Evolutionary conservation across 169 alveolate genomes (phyloP), one percentile per base, ranked within the genome.

Genomic region (Plasmodium knowlesi): DNA sequence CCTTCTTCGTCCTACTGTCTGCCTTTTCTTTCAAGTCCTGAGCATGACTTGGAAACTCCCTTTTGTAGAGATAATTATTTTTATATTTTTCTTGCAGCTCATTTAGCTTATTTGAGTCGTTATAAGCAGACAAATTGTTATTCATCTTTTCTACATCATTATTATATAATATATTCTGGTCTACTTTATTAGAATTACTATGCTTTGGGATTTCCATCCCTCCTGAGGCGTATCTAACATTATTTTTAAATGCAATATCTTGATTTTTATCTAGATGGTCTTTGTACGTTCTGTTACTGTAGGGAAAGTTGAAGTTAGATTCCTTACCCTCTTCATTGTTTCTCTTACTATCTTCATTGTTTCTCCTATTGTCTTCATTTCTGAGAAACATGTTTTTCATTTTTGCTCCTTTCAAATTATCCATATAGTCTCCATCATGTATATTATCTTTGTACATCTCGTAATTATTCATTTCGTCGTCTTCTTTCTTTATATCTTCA

Each of bases 71-170:
- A 61, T 37, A 78, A 57, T 78, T 88, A 88, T 88, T 70, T 78
- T 88, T 88, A 79, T 88, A 72, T 19, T 88, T 88, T 32, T 76
- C 94, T 34, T 88, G 94, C 54, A 88, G 61, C 32, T 78, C 83
- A 30, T 4, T 79, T 88, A 88, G 72, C 81, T 88, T 88, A 80
- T 78, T 88, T 39, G 73, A 9, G 46, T 88, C 89, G 37, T 78
- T 88, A 14, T 88, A 88, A 54, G 82, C 94, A 25, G 89, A 57
- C 50, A 67, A 30, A 79, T 88, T 88, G 50, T 67, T 78, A 32
- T 88, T 88, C 67, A 88, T 10, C 53, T 78, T 78, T 9, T 88
- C 89, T 14, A 88, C 39, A 79, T 88, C 74, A 43, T 88, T 76
- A 41, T 88, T 88, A 79, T 88, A 88, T 50, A 88, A 61, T 14